phyloP scores from a whole-genome alignment of 805 yeast species.

The Torulaspora gathmanii region DNA sequence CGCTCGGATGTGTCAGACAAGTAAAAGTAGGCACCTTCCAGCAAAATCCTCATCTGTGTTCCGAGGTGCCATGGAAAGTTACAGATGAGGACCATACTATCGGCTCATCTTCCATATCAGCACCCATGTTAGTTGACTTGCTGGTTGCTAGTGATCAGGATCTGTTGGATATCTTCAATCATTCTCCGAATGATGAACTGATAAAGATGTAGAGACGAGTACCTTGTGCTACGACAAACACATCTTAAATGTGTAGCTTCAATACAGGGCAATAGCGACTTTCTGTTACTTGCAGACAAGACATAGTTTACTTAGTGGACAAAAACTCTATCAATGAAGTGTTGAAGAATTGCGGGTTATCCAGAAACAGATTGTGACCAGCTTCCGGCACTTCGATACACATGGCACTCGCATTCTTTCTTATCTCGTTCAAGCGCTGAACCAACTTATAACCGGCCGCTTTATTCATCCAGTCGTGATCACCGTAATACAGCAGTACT shows the following conservation, averaged over 20 bases:
- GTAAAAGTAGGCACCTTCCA: neutral
- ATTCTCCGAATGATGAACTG: neutral
- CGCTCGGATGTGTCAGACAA: neutral
- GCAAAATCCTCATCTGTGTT: neutral
- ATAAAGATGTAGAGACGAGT: too few species aligned
- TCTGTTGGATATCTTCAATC: slow-evolving; percentile 6
- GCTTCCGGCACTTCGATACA: slow-evolving; percentile 40
- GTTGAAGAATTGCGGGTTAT: slow-evolving; percentile 55
- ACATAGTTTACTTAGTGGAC: slow-evolving; percentile 3
- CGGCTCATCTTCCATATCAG: slow-evolving; percentile 1
- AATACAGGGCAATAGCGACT: neutral
- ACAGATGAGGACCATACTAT: neutral
- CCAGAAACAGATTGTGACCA: slow-evolving; percentile 76
- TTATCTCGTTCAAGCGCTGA: slow-evolving; percentile 12
- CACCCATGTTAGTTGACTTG: slow-evolving; percentile 11
- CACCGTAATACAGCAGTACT: slow-evolving; percentile 53
- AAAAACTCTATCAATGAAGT: slow-evolving; percentile 38
- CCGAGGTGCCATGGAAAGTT: neutral
- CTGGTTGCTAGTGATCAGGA: slow-evolving; percentile 11
- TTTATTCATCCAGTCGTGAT: slow-evolving; percentile 68
- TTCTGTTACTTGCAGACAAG: neutral
- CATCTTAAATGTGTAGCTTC: neutral
- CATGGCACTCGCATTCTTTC: slow-evolving; percentile 12
- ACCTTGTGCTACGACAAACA: too few species aligned
- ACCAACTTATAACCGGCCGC: slow-evolving; percentile 43